A percentile compares a stretch with the other conserved stretches of the same genome.
Evolutionary conservation across 2,329 filamentous ascomycete species (phyloP).

Genomic region (Botrytis cinerea): DNA sequence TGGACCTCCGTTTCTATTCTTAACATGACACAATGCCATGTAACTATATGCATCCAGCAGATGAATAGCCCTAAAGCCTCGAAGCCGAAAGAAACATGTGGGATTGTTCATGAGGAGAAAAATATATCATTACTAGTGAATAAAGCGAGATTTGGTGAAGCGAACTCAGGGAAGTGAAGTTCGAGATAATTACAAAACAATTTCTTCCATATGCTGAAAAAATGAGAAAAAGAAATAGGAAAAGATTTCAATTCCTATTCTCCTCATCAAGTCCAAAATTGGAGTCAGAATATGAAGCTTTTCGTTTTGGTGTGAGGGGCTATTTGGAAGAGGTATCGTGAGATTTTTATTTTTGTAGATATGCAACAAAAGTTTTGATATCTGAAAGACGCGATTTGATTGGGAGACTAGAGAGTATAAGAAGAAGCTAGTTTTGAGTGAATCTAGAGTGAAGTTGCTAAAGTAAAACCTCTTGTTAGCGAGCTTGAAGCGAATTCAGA

Average conservation of each 20-base stretch:
- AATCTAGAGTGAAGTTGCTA: not conserved
- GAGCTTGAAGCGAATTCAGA: not conserved
- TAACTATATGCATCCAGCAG: too few relatives aligned
- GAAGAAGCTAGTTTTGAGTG: not conserved
- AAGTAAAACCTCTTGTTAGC: too few relatives aligned
- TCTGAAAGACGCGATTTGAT: not conserved
- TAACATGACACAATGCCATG: too few relatives aligned
- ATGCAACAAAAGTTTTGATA: not conserved
- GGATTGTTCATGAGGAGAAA: not conserved
- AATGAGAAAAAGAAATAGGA: not conserved
- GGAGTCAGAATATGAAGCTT: not conserved
- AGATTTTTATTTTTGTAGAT: conserved; percentile 1
- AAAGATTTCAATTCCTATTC: not conserved
- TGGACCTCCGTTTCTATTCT: not conserved
- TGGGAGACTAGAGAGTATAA: not conserved
- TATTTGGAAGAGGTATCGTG: not conserved
- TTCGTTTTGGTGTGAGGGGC: not conserved
- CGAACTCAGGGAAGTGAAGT: not conserved
- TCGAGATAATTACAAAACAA: not conserved
- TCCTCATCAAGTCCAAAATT: not conserved
- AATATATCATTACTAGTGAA: not conserved
- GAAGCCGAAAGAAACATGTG: too few relatives aligned
- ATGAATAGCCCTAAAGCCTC: too few relatives aligned
- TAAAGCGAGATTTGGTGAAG: not conserved
- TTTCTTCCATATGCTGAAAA: not conserved